Conservation (phyloP, 106 monocot species). For the Dendrobium catenatum region DNA sequence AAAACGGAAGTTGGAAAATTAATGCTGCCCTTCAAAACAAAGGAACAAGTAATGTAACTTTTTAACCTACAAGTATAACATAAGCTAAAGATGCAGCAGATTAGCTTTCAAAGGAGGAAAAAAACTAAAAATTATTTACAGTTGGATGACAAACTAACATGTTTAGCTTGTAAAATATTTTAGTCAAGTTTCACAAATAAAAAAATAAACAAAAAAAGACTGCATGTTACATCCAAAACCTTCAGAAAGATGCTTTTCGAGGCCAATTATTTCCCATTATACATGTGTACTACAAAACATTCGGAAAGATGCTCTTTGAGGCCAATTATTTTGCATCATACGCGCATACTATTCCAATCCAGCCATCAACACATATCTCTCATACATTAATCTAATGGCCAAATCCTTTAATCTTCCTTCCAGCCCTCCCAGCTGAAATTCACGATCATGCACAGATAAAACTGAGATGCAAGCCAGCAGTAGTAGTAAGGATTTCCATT, state of each 20-base stretch:
- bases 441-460: too few species aligned
- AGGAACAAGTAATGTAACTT: background rate
- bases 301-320: background rate
- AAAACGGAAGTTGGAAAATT: constrained; percentile 1
- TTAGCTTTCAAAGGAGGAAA: background rate
- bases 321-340: background rate
- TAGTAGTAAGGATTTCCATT: too few species aligned
- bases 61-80: background rate
- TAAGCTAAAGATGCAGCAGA: background rate
- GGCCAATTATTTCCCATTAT: background rate
- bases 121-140: background rate
- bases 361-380: too few species aligned
- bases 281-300: background rate
- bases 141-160: background rate
- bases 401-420: too few species aligned
- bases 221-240: background rate
- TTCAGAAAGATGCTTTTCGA: background rate
- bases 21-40: background rate
- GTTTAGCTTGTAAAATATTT: background rate
- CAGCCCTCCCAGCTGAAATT: too few species aligned
- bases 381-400: too few species aligned
- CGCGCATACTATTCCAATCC: background rate
- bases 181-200: background rate
- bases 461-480: too few species aligned
- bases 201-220: background rate